Conservation (phyloP, 352 stramenopile species). For the Phytopythium sindhum region DNA sequence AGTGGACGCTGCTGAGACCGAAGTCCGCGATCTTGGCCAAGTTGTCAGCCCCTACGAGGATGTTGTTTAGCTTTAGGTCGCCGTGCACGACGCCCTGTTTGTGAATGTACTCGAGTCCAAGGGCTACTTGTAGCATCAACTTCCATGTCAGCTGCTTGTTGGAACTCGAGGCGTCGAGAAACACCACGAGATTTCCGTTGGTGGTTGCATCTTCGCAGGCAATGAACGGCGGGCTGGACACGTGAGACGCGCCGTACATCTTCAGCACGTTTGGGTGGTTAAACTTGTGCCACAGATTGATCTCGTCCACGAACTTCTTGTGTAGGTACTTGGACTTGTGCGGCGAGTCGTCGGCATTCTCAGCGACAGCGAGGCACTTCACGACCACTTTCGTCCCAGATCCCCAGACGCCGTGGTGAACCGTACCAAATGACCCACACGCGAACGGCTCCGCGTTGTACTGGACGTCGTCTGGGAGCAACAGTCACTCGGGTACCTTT, state of each 20-base stretch:
- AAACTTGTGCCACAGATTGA: conserved; percentile 13
- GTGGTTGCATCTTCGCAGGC: conserved; percentile 13
- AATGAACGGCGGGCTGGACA: conserved; percentile 13
- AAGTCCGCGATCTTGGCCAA: conserved; percentile 18
- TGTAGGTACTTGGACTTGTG: neutral
- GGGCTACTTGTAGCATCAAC: conserved; percentile 13
- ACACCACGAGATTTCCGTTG: conserved; percentile 12
- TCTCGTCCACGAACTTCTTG: conserved; percentile 12
- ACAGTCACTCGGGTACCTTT: conserved; percentile 14
- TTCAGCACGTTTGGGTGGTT: conserved; percentile 23
- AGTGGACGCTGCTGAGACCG: conserved; percentile 9
- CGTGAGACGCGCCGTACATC: conserved; percentile 24
- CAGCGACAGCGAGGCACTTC: conserved; percentile 12
- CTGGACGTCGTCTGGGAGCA: conserved; percentile 15
- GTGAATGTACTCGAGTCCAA: conserved; percentile 42
- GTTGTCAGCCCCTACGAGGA: conserved; percentile 13
- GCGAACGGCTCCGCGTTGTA: conserved; percentile 17
- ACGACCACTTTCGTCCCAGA: conserved; percentile 20
- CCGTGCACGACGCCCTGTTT: conserved; percentile 14
- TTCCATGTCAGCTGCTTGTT: conserved; percentile 7
- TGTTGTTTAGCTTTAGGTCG: conserved; percentile 18
- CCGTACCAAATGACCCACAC: conserved; percentile 7
- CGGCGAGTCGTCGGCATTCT: neutral
- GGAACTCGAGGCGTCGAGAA: neutral
- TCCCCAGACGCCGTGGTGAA: conserved; percentile 14